Conservation (phyloP, 73 alveolate species). For the Uronychia setigera region DNA sequence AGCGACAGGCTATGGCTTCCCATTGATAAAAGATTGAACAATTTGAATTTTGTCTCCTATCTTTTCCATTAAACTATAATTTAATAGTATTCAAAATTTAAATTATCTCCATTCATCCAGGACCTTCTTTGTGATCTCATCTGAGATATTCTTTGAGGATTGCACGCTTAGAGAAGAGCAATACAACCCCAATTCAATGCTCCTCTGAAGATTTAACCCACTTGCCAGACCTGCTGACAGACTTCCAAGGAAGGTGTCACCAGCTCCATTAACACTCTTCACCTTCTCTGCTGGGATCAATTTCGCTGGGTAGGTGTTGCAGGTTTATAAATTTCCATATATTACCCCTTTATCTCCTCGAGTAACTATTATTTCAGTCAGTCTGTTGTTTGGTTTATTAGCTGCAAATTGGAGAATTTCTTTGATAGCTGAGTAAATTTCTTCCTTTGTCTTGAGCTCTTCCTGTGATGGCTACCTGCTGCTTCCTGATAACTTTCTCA, state of each 20-base stretch:
- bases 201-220: background rate
- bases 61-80: background rate
- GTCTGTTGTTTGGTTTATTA: background rate
- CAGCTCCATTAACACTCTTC: conserved; percentile 32
- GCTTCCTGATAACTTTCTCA: background rate
- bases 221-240: conserved; percentile 11
- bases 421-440: background rate
- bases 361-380: conserved; percentile 11
- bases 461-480: background rate
- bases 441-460: background rate
- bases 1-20: too few relatives aligned
- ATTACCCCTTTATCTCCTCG: conserved; percentile 20
- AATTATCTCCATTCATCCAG: conserved; percentile 2
- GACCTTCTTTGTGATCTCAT: background rate
- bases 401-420: background rate
- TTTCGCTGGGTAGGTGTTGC: background rate
- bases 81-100: too few relatives aligned
- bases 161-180: conserved; percentile 19
- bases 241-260: conserved; percentile 42
- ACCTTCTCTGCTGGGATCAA: background rate
- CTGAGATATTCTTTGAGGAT: conserved; percentile 22
- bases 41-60: background rate
- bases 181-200: conserved; percentile 9
- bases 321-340: background rate
- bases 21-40: background rate